Percentiles rank a stretch among this genome's conserved stretches.
Conservation (phyloP, 495 filamentous ascomycete genomes). For the Aspergillus avenaceus region DNA sequence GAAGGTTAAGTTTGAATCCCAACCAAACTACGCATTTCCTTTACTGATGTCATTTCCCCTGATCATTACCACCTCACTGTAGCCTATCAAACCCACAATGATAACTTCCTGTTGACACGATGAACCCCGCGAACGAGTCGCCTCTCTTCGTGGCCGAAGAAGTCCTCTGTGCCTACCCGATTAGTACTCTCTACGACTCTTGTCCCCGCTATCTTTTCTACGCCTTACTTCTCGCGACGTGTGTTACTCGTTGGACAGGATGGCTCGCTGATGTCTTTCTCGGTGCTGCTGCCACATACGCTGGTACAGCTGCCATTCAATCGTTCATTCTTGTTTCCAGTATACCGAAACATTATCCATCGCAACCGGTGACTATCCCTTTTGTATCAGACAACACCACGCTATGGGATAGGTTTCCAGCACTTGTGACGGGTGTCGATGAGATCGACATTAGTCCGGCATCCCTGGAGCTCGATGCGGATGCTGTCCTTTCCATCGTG, state of each 20-base stretch:
- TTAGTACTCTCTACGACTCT: conserved; percentile 33
- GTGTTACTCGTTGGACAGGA: conserved; percentile 30
- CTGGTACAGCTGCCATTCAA: conserved; percentile 31
- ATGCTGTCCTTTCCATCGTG: conserved; percentile 34
- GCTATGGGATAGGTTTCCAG: conserved; percentile 17
- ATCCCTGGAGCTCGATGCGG: conserved; percentile 28
- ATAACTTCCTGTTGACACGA: no score
- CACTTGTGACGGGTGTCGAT: conserved; percentile 19
- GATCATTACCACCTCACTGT: no score
- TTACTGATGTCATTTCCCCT: no score
- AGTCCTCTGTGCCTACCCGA: conserved; percentile 29
- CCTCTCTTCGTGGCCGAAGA: conserved; percentile 33
- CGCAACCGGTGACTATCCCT: conserved; percentile 23
- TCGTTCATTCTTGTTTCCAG: conserved; percentile 30
- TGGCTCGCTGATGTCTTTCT: conserved; percentile 32
- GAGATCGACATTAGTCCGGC: conserved; percentile 20
- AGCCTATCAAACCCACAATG: no score
- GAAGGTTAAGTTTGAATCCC: no score
- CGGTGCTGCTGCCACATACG: conserved; percentile 30
- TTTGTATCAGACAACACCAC: conserved; percentile 16
- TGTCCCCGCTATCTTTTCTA: conserved; percentile 36
- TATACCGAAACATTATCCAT: conserved; percentile 3
- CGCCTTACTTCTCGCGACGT: conserved; percentile 24
- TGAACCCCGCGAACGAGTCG: conserved; percentile 9
- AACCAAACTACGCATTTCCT: no score